These are phyloP conservation scores for Aspergillus sp. DNA, from an alignment of 2,329 filamentous ascomycete genomes.

Conservation along the genomic window DNA sequence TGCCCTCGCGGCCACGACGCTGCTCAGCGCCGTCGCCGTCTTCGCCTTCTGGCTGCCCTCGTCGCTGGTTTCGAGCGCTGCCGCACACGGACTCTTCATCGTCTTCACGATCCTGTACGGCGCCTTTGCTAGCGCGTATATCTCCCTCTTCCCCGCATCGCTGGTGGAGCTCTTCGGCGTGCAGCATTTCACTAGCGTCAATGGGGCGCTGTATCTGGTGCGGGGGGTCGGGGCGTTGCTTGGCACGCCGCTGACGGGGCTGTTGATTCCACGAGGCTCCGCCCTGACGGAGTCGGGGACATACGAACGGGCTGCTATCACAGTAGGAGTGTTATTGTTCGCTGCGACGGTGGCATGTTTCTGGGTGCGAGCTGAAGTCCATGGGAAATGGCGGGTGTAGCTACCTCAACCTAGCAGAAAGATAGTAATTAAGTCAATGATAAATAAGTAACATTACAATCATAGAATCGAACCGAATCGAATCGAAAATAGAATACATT, in stretches of 20 bases:
- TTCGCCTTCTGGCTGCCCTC: constrained; percentile 32
- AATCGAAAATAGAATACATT: not conserved
- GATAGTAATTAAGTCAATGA: too few relatives aligned
- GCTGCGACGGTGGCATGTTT: constrained; percentile 19
- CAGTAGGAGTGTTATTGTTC: constrained; percentile 29
- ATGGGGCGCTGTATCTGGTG: constrained; percentile 43
- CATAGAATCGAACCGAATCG: not conserved
- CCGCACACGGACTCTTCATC: constrained; percentile 33
- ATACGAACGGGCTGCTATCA: constrained; percentile 29
- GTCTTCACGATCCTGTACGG: constrained; percentile 40
- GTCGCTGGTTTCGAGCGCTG: constrained; percentile 20
- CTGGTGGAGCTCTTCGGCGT: constrained; percentile 44
- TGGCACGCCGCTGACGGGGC: constrained; percentile 39
- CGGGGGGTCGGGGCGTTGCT: constrained; percentile 41
- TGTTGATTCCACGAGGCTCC: constrained; percentile 27
- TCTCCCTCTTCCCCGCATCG: constrained; percentile 44
- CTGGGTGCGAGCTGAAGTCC: not conserved
- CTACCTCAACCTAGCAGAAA: not conserved
- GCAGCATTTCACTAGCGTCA: constrained; percentile 41
- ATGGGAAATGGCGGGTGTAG: not conserved
- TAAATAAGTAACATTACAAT: not conserved
- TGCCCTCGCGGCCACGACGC: constrained; percentile 38
- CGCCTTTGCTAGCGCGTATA: constrained; percentile 43
- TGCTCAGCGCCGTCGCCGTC: constrained; percentile 34
- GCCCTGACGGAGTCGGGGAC: constrained; percentile 23